Evolutionary conservation across 202 grass and related monocot species (phyloP).

Genomic region (Schoenoplectus triqueter): DNA sequence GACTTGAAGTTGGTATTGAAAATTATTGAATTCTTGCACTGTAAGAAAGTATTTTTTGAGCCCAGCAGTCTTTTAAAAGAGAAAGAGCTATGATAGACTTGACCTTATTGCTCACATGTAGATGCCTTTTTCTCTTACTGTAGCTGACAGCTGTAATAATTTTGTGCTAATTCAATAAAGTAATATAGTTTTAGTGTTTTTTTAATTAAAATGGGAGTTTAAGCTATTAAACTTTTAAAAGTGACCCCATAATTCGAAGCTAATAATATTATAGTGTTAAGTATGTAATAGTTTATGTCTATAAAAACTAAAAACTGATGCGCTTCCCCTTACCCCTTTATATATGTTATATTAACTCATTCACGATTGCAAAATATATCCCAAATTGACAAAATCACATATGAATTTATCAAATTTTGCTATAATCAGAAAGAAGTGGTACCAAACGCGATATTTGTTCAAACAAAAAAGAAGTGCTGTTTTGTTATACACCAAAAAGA

Average conservation of each 20-base stretch:
- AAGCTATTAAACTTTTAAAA: no score
- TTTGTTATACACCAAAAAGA: no score
- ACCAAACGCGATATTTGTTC: no score
- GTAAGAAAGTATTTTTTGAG: not conserved
- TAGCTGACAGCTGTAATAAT: not conserved
- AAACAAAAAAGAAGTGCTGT: no score
- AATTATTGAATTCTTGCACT: not conserved
- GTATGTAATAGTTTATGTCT: not conserved
- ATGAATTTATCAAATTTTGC: no score
- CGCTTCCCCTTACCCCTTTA: not conserved
- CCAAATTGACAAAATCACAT: no score
- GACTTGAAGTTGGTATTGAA: not conserved
- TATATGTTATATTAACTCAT: not conserved
- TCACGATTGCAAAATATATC: no score
- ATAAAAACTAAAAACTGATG: not conserved
- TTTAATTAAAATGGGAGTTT: no score
- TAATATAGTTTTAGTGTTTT: not conserved
- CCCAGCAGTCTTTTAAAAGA: not conserved
- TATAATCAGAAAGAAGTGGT: no score
- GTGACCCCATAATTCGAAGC: no score
- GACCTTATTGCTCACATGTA: not conserved
- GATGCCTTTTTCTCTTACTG: not conserved
- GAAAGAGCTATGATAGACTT: not conserved
- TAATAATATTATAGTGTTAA: not conserved
- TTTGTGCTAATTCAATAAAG: not conserved